Conservation (phyloP, 2,329 filamentous ascomycete species). For the Paraconiothyrium sp. region DNA sequence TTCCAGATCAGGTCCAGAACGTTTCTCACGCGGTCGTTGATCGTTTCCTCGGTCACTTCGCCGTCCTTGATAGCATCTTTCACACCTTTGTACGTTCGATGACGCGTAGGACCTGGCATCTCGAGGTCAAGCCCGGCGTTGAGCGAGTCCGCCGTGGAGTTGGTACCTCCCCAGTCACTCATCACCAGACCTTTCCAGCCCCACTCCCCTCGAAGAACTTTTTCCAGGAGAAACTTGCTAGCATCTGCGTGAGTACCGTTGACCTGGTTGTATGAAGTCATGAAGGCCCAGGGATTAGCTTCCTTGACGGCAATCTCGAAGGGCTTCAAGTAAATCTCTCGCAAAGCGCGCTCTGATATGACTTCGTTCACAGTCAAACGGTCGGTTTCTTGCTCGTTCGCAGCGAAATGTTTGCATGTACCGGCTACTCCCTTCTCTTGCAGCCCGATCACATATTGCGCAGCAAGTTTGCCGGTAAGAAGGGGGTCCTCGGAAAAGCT, state of each 20-base stretch:
- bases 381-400: conserved; percentile 76
- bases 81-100: conserved; percentile 73
- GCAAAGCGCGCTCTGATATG: conserved; percentile 66
- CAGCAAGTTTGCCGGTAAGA: conserved; percentile 73
- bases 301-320: conserved; percentile 79
- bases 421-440: conserved; percentile 73
- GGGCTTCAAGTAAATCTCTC: conserved; percentile 64
- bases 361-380: conserved; percentile 63
- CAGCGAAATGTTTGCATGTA: conserved; percentile 79
- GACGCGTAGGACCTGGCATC: conserved; percentile 65
- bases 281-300: conserved; percentile 72
- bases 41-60: conserved; percentile 60
- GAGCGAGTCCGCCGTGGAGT: conserved; percentile 46
- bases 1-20: conserved; percentile 73
- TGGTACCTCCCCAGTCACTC: conserved; percentile 67
- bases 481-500: conserved; percentile 75
- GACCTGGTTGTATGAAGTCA: conserved; percentile 79
- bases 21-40: conserved; percentile 41
- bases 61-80: conserved; percentile 47
- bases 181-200: conserved; percentile 74
- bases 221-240: conserved; percentile 71
- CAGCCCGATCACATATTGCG: conserved; percentile 67
- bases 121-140: conserved; percentile 51
- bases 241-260: conserved; percentile 75
- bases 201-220: conserved; percentile 76